Base-by-base conservation (phyloP, 805 yeast genomes). In the Limtongozyma cylindracea region DNA sequence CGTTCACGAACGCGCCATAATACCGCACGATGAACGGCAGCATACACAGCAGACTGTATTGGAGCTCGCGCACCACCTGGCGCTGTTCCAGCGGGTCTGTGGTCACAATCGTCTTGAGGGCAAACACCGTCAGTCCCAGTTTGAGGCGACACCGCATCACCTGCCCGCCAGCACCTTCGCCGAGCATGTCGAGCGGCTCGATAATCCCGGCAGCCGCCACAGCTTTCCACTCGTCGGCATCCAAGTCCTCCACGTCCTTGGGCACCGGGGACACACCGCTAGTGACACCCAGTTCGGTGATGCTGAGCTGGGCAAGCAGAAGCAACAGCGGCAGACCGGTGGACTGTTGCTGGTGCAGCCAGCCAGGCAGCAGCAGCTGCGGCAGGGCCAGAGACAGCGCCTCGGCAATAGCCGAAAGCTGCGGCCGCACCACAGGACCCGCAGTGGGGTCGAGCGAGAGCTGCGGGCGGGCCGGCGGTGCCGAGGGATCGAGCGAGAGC, bases 111-210 rank as follows among this genome's bases (percentile, higher is more conserved):
- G 69, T 56, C 41, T 62, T 84, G 27, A 88, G 47, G 1, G 98
- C 98, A 55, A 84, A 84, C 4, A 80, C 53, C 16, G 61, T 61
- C 12, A 50, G 39, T 6, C 73, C 70, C 19, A 56, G 35, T 25
- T 48, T 50, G 23, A 84, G 49, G 25, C 49, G 49, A 42, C 96
- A 84, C 38, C 77, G 69, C 11, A 70, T 57, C 8, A 84, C 98
- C 8, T 76, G 58, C 1, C 96, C 98, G 10, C 94, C 92, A 17
- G 77, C 70, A 10, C 98, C 98, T 47, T 88, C 96, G 11, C 98
- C 98, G 12, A 84, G 43, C 14, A 62, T 56, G 11, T 66, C 67
- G 18, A 82, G 30, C 24, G 76, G 78, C 6, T 60, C 49, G 17
- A 88, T 74, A 20, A 64, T 59, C 22, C 62, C 61, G 14, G 50